Percentiles rank a stretch among this genome's conserved stretches.
These are phyloP conservation scores for Paraconiothyrium sp. DNA, from an alignment of 2,329 filamentous ascomycete species.

Conservation along the genomic window DNA sequence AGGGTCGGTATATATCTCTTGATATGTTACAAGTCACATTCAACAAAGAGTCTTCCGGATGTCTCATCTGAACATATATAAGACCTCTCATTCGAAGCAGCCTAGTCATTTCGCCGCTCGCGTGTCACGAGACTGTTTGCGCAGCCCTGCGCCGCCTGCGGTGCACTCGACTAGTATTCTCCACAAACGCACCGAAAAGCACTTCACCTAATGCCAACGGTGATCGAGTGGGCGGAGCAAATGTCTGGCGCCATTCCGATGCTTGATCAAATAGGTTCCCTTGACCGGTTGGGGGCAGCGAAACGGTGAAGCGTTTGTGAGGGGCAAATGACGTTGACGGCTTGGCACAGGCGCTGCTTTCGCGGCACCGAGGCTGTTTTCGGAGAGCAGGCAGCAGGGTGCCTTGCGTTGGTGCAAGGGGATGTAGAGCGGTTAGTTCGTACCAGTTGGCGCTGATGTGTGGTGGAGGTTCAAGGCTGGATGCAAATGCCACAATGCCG, in stretches of 20 bases:
- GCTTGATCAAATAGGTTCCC: neutral
- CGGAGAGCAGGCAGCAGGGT: conserved; percentile 2
- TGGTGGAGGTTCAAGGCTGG: neutral
- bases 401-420: conserved; percentile 8
- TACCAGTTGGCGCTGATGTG: neutral
- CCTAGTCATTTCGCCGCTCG: conserved; percentile 4
- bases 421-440: conserved; percentile 7
- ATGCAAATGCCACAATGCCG: neutral
- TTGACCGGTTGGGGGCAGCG: neutral
- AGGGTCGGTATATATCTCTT: neutral
- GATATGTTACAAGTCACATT: neutral
- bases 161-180: neutral
- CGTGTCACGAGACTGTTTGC: conserved; percentile 10
- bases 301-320: conserved; percentile 1
- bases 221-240: neutral
- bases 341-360: neutral
- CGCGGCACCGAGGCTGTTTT: neutral
- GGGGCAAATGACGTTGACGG: conserved; percentile 16
- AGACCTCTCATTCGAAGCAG: neutral
- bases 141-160: conserved; percentile 3
- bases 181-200: neutral
- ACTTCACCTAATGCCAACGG: neutral
- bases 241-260: neutral
- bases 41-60: neutral
- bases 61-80: neutral